Evolutionary conservation across 192 early-diverging fungal genomes (phyloP), one percentile per base, ranked within the genome.

Genomic region (Powellomyces hirtus): DNA sequence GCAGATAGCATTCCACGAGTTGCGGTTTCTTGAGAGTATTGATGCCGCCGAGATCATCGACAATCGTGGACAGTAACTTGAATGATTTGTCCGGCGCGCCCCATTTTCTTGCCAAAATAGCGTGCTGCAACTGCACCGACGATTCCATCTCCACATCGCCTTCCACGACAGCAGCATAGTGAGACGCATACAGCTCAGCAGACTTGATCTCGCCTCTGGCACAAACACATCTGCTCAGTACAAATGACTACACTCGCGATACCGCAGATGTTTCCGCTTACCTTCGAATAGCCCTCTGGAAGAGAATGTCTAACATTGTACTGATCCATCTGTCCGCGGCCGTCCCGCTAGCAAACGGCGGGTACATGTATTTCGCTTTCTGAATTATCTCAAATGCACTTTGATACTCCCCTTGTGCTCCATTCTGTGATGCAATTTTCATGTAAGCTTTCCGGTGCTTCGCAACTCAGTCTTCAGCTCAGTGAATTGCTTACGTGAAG

Each of bases 301-400:
- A 60, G 4, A 34, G 11, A 8, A 60, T 60, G 29, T 60, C 59
- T 20, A 60, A 20, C 1, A 38, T 14, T 20, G 59, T 60, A 27
- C 20, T 29, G 3, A 60, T 60, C 59, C 59, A 60, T 27, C 20
- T 2, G 29, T 60, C 59, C 5, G 36, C 34, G 2, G 59, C 59
- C 10, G 31, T 36, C 6, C 59, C 59, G 59, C 59, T 60, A 16
- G 29, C 59, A 22, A 38, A 60, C n/a, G 59, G 36, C 38, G 59
- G 59, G 11, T 38, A 60, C 38, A 16, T 18, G 6, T 27, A 37
- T 60, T 60, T 60, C 34, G 59, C 59, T 4, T 14, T 16, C 33
- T 60, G 16, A 34, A 60, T 18, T 14, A 60, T 20, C 2, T 38
- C 59, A 14, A 36, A 60, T 3, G 35, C 59, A n/a, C 16, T 38